Evolutionary conservation across 1,139 yeast species (phyloP).

Genomic region (Arxiozyma bovina): DNA sequence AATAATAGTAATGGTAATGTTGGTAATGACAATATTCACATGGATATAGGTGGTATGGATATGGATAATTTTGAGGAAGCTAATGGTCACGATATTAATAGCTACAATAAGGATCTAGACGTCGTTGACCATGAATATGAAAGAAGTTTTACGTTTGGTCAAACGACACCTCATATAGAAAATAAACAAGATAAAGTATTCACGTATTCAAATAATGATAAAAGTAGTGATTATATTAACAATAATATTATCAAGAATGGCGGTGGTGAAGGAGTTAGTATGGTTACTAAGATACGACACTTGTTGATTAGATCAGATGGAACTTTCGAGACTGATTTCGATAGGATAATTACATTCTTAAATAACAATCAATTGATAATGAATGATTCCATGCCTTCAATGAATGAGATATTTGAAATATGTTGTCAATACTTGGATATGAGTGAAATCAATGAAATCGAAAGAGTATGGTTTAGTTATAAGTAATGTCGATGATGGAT

Average conservation of each 20-base stretch:
- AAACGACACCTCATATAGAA: not conserved
- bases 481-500: conserved; percentile 33
- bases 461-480: conserved; percentile 66
- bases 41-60: not conserved
- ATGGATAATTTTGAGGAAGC: not conserved
- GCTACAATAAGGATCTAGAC: not conserved
- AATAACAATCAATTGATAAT: conserved; percentile 1
- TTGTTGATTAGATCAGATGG: conserved; percentile 7
- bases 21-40: not conserved
- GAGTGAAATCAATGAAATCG: conserved; percentile 23
- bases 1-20: no score
- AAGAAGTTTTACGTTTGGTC: not conserved
- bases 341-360: conserved; percentile 12
- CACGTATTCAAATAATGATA: not conserved
- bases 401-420: conserved; percentile 20
- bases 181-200: not conserved
- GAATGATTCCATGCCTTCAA: conserved; percentile 8
- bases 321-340: conserved; percentile 11
- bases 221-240: not conserved
- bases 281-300: not conserved
- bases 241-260: not conserved
- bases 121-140: not conserved
- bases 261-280: not conserved
- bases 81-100: not conserved
- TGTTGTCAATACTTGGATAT: conserved; percentile 21